These are phyloP conservation scores for Cercophora newfieldiana DNA, from an alignment of 495 filamentous ascomycete species.

Conservation along the genomic window DNA sequence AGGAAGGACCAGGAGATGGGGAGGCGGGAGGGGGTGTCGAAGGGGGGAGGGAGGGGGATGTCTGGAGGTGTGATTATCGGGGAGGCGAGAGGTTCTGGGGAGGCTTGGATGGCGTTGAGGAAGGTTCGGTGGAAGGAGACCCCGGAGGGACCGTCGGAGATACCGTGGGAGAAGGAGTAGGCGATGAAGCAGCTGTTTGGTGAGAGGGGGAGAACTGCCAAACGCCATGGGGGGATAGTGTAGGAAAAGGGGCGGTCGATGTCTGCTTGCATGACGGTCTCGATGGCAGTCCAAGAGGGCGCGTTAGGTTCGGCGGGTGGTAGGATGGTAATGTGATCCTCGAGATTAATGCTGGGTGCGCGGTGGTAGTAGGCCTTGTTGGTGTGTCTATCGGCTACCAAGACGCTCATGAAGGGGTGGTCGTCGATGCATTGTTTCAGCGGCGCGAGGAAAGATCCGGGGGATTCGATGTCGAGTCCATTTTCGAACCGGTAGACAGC, in stretches of 20 bases:
- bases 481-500: conserved; percentile 17
- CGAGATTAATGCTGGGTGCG: conserved; percentile 14
- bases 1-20: conserved; percentile 22
- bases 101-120: not conserved
- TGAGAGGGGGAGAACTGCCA: conserved; percentile 14
- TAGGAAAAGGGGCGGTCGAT: conserved; percentile 15
- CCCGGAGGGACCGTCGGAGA: conserved; percentile 20
- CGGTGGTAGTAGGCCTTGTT: conserved; percentile 23
- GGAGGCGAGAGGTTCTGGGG: not conserved
- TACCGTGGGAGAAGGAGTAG: conserved; percentile 18
- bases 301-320: not conserved
- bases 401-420: conserved; percentile 18
- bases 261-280: not conserved
- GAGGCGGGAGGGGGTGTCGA: conserved; percentile 18
- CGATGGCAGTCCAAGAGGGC: not conserved
- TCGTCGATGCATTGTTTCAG: conserved; percentile 17
- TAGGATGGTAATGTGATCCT: conserved; percentile 15
- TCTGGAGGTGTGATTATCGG: not conserved
- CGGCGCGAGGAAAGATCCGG: conserved; percentile 1
- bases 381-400: conserved; percentile 20
- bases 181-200: conserved; percentile 8
- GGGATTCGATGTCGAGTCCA: not conserved
- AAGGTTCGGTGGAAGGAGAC: conserved; percentile 20
- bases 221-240: conserved; percentile 19
- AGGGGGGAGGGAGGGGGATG: conserved; percentile 6